Evolutionary conservation across 2,329 filamentous ascomycete genomes (phyloP).

Genomic region (Thielaviopsis euricoi): DNA sequence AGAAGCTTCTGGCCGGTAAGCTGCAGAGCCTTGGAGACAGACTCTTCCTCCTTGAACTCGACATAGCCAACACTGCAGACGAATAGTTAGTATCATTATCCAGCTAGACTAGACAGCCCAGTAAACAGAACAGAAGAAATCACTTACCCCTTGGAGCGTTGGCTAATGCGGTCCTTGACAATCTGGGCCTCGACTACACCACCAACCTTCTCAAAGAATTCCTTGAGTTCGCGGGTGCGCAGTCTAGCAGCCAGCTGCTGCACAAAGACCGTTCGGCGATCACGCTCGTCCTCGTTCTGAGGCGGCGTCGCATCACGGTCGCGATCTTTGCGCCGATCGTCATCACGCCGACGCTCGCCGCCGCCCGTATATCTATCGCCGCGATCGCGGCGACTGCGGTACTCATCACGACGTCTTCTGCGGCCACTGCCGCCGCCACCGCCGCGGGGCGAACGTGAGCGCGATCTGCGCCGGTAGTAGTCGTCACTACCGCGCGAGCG

Average conservation of each 20-base stretch:
- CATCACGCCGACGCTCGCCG: slow-evolving; percentile 30
- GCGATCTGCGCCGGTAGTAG: slow-evolving; percentile 55
- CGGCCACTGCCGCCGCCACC: slow-evolving; percentile 30
- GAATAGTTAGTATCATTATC: too few relatives aligned
- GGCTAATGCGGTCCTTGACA: slow-evolving; percentile 92
- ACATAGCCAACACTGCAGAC: slow-evolving; percentile 92
- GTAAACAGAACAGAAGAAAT: not conserved
- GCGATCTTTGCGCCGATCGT: slow-evolving; percentile 27
- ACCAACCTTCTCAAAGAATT: slow-evolving; percentile 90
- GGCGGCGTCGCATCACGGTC: slow-evolving; percentile 46
- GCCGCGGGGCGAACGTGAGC: slow-evolving; percentile 54
- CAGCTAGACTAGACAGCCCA: too few relatives aligned
- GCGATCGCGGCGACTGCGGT: slow-evolving; percentile 30
- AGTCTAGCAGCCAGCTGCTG: slow-evolving; percentile 93
- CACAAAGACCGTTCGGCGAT: slow-evolving; percentile 92
- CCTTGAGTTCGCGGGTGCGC: slow-evolving; percentile 78
- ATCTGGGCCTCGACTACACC: slow-evolving; percentile 96
- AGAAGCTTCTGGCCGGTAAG: slow-evolving; percentile 97
- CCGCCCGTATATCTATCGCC: slow-evolving; percentile 35
- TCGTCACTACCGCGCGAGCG: slow-evolving; percentile 40
- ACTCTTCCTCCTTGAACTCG: slow-evolving; percentile 94
- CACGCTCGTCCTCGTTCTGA: slow-evolving; percentile 86
- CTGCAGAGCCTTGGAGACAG: slow-evolving; percentile 81
- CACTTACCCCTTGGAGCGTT: slow-evolving; percentile 86
- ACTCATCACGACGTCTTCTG: slow-evolving; percentile 18